Base-by-base conservation (phyloP, 192 early-diverging fungal species). In the Entomortierella chlamydospora region DNA sequence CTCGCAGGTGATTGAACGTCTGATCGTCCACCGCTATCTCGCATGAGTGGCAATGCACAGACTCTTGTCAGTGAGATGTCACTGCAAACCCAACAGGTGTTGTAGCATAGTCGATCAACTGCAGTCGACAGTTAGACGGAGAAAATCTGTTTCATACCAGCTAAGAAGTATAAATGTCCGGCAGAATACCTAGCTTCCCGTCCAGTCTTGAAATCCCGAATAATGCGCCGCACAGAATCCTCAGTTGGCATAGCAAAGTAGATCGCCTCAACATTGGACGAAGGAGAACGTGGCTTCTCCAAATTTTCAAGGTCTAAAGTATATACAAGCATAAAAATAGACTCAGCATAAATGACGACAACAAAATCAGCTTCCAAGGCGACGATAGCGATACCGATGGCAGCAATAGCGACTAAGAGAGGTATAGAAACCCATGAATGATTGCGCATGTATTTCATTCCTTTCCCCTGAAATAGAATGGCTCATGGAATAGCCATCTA, bases 241-340 rank as follows among this genome's bases (percentile, higher is more conserved):
- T 87, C 81, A 28, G 83, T 85, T 31, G 90, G 88, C 31, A 87
- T 83, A 45, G 90, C 71, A 67, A 91, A 87, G 63, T 91, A 91
- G 25, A 91, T 81, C 3, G 90, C 90, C 45, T 91, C 90, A 2
- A 89, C 80, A 62, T 69, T 82, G 15, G 87, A 73, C 51, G 89
- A 88, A 5, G 90, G 82, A 10, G 87, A 83, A 45, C 90, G 87
- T 28, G 78, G 64, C 55, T 86, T 85, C 61, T 90, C 88, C 54
- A 91, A 63, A 50, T 87, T 87, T 68, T 90, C 90, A 22, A 91
- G 68, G 53, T 79, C 76, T 79, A 59, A 37, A 28, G 25, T 28
- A 33, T 17, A 15, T 12, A 39, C 15, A 57, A 17, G 39, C 29
- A 51, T 37, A n/a, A 0, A 11, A n/a, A n/a, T n/a, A n/a, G n/a